Conservation (phyloP, 2,329 filamentous ascomycete genomes). For the Stylonectria norvegica region DNA sequence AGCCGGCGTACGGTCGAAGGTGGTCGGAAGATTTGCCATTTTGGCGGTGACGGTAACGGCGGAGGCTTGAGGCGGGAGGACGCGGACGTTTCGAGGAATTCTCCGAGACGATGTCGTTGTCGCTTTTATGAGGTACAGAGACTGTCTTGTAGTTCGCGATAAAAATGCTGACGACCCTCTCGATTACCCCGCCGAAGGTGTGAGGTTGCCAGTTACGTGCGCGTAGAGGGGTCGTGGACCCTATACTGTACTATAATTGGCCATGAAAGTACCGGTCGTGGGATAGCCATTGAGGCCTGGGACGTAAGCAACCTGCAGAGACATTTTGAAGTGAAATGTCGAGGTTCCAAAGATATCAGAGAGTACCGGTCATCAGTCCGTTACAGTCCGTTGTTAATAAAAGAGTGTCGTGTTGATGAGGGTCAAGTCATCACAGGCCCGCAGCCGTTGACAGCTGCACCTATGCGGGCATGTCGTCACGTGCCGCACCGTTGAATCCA, state of each 20-base stretch:
- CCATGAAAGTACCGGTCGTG: background rate
- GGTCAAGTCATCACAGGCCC: too few species aligned
- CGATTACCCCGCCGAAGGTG: slow-evolving; percentile 25
- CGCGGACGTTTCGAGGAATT: slow-evolving; percentile 6
- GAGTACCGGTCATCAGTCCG: too few species aligned
- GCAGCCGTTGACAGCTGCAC: too few species aligned
- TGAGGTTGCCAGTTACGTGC: slow-evolving; percentile 20
- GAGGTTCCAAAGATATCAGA: too few species aligned
- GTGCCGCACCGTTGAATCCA: too few species aligned
- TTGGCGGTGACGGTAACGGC: slow-evolving; percentile 13
- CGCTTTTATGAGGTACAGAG: background rate
- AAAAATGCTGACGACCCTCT: slow-evolving; percentile 7
- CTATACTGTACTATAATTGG: slow-evolving; percentile 18
- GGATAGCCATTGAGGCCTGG: background rate
- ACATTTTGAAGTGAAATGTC: too few species aligned
- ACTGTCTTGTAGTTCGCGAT: slow-evolving; percentile 3
- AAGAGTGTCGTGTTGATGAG: too few species aligned
- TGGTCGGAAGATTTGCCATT: slow-evolving; percentile 54
- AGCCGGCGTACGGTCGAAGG: slow-evolving; percentile 53
- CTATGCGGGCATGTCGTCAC: too few species aligned
- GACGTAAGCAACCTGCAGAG: too few species aligned
- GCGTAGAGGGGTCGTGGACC: slow-evolving; percentile 28
- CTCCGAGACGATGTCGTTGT: slow-evolving; percentile 8
- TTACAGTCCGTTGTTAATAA: too few species aligned
- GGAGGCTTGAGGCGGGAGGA: background rate